Percentiles rank a stretch among this genome's conserved stretches.
phyloP scores from a whole-genome alignment of 371 early-diverging fungal genomes.

The Mortierella polycephala region DNA sequence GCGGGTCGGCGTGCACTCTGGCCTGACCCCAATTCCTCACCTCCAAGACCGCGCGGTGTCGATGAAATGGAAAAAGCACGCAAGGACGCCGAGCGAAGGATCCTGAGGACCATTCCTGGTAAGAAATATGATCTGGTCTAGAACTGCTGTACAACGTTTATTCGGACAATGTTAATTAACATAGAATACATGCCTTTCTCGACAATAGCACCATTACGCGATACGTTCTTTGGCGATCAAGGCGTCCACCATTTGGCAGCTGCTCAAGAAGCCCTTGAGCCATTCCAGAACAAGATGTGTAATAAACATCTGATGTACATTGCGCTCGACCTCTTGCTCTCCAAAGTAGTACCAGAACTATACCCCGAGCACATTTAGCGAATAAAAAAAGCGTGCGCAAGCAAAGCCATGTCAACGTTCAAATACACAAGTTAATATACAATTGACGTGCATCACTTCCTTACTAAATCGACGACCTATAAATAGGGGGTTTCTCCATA shows the following conservation, averaged over 20 bases:
- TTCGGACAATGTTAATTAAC: not conserved
- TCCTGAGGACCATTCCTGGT: slow-evolving; percentile 48
- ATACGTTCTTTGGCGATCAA: slow-evolving; percentile 44
- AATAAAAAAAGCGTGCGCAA: too few species aligned
- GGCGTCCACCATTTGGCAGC: slow-evolving; percentile 41
- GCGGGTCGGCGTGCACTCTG: slow-evolving; percentile 66
- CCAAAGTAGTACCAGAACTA: slow-evolving; percentile 43
- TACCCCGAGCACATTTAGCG: slow-evolving; percentile 19
- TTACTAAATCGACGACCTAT: too few species aligned
- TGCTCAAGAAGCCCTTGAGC: slow-evolving; percentile 44
- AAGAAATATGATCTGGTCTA: not conserved
- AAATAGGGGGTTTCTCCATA: too few species aligned
- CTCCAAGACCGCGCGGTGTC: slow-evolving; percentile 49
- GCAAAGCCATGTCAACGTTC: too few species aligned
- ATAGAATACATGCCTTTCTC: not conserved
- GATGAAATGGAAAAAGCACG: slow-evolving; percentile 49
- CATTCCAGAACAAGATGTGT: slow-evolving; percentile 49
- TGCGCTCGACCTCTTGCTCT: slow-evolving; percentile 41
- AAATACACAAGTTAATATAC: too few species aligned
- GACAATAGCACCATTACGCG: slow-evolving; percentile 34
- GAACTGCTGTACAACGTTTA: not conserved
- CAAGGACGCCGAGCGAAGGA: slow-evolving; percentile 47
- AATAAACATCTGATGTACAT: slow-evolving; percentile 51
- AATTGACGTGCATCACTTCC: too few species aligned
- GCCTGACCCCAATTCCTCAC: slow-evolving; percentile 64